Evolutionary conservation across 495 filamentous ascomycete genomes (phyloP), one percentile per base, ranked within the genome.

Genomic region (Trichoderma reesei): DNA sequence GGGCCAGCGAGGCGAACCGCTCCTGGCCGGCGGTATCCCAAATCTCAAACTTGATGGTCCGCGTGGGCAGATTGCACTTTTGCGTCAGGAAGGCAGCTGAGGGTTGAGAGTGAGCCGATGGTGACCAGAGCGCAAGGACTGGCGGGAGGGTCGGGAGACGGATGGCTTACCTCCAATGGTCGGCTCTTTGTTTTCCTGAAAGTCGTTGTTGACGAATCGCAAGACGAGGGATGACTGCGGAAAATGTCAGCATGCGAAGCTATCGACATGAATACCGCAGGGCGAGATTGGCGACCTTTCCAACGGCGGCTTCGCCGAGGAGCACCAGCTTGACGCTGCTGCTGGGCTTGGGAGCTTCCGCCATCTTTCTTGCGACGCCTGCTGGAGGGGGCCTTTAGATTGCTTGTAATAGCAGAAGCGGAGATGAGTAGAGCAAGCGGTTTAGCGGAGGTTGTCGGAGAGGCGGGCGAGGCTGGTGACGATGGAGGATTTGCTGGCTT

Each of bases 11-110:
- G 65, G 94, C 94, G 74, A 98, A 98, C 63, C 94, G 91, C 78
- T 98, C 94, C 77, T 98, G 94, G 70, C 94, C 94, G 39, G 95
- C 94, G 5, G 94, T 98, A 83, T 98, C 94, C 94, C 94, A 98
- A 70, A 98, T 98, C 77, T 98, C 94, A 70, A 98, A 98, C 78
- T 98, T 98, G 81, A 98, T 98, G 65, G 91, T 98, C 64, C 94
- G 87, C 69, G 88, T 91, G 18, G 94, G 95, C 31, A 98, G 90
- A 67, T 89, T 90, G 80, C 91, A 96, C 87, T 98, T 98, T 75
- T 98, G 94, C 67, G 94, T 98, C 62, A 98, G 82, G 79, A 98
- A 98, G 68, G 94, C 94, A 69, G 94, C 94, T 98, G 74, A 61
- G 41, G 26, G 18, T 13, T 11, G 33, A 42, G 2, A 38, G 9